Evolutionary conservation across 2,329 filamentous ascomycete species (phyloP).

Genomic region (Westerdykella sp.): DNA sequence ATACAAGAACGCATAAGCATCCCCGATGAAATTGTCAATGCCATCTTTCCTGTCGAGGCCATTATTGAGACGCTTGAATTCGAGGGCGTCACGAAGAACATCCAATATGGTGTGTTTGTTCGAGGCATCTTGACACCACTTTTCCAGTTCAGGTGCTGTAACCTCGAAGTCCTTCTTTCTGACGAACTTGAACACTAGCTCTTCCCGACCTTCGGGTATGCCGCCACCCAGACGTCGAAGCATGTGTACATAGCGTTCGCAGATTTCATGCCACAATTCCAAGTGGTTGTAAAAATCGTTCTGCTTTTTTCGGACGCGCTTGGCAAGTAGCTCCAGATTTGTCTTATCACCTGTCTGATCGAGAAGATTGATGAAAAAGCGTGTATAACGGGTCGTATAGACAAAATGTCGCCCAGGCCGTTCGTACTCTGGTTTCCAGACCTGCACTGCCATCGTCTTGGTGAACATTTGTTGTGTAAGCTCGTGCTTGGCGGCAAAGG

Average conservation of each 20-base stretch:
- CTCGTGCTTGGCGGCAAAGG: constrained; percentile 64
- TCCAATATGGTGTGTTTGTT: constrained; percentile 50
- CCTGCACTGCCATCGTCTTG: constrained; percentile 89
- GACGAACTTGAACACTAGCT: constrained; percentile 58
- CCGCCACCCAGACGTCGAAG: constrained; percentile 50
- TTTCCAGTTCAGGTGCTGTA: constrained; percentile 54
- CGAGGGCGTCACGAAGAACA: constrained; percentile 59
- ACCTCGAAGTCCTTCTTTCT: constrained; percentile 59
- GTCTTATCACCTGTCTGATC: constrained; percentile 67
- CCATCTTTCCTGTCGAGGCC: constrained; percentile 76
- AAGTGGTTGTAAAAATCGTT: constrained; percentile 63
- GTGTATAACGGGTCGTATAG: constrained; percentile 80
- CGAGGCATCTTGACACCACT: constrained; percentile 49
- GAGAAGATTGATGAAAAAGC: constrained; percentile 71
- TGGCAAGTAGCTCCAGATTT: constrained; percentile 71
- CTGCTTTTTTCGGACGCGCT: constrained; percentile 73
- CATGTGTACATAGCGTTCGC: constrained; percentile 52
- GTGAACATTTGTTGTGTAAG: constrained; percentile 82
- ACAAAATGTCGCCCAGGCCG: constrained; percentile 81
- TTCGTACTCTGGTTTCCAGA: constrained; percentile 91
- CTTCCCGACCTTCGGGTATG: constrained; percentile 57
- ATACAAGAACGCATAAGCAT: constrained; percentile 77
- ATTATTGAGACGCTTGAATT: constrained; percentile 74
- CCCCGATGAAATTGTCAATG: constrained; percentile 90
- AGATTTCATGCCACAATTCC: constrained; percentile 58